Conservation (phyloP, 441 rosid genomes). For the Euphorbia corollata region DNA sequence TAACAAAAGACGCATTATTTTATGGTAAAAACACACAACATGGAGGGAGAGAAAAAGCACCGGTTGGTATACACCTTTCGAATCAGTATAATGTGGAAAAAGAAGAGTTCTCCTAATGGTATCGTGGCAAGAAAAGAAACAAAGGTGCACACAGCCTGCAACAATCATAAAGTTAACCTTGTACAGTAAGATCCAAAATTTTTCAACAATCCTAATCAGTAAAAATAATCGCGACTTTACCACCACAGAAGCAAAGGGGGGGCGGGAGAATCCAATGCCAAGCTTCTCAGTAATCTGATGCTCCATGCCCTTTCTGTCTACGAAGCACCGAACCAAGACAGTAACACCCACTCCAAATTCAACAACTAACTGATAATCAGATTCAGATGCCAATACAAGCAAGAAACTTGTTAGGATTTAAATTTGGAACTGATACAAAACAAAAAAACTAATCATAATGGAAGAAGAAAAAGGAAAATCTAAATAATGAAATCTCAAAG, state of each 20-base stretch:
- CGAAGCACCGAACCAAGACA: conserved; percentile 81
- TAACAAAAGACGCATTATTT: conserved; percentile 7
- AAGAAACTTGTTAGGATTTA: background rate
- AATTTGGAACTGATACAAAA: background rate
- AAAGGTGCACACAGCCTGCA: conserved; percentile 66
- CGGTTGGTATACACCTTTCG: conserved; percentile 51
- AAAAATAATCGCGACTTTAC: conserved; percentile 34
- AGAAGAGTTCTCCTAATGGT: conserved; percentile 83
- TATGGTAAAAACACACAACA: background rate
- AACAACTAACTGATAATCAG: conserved; percentile 56
- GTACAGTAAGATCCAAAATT: conserved; percentile 5
- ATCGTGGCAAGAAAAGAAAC: conserved; percentile 75
- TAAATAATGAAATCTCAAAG: conserved; percentile 13
- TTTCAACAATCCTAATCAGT: background rate
- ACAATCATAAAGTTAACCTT: conserved; percentile 10
- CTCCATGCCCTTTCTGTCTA: conserved; percentile 55
- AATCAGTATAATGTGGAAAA: conserved; percentile 84
- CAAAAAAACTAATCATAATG: background rate
- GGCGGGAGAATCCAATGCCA: conserved; percentile 77
- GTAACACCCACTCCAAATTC: conserved; percentile 90
- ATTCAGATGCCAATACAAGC: conserved; percentile 16
- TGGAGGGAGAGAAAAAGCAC: background rate
- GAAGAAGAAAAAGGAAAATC: conserved; percentile 12
- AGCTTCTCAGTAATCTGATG: conserved; percentile 69
- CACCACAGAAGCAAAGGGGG: conserved; percentile 72